phyloP scores from a whole-genome alignment of 2,329 filamentous ascomycete genomes.

The Sclerotinia borealis region DNA sequence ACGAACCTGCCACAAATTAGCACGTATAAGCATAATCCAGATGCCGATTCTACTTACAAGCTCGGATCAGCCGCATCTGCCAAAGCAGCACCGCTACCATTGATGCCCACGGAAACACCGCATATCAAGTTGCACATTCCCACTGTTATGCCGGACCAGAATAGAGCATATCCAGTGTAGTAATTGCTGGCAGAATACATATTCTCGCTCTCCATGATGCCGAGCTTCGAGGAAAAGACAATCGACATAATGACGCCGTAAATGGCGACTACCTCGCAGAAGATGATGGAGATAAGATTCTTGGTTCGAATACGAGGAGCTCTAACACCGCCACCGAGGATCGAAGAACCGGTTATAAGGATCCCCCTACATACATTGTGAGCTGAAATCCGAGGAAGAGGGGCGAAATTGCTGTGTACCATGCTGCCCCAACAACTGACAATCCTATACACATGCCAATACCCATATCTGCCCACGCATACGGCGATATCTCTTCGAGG shows the following conservation, averaged over 20 bases:
- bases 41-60: constrained; percentile 57
- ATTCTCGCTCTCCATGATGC: constrained; percentile 54
- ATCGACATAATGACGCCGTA: constrained; percentile 99
- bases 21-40: background rate
- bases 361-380: constrained; percentile 67
- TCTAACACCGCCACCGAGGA: constrained; percentile 92
- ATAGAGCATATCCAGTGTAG: constrained; percentile 92
- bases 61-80: constrained; percentile 90
- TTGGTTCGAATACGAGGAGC: constrained; percentile 97
- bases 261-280: constrained; percentile 99
- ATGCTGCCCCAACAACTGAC: constrained; percentile 94
- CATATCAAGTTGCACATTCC: constrained; percentile 95
- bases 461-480: constrained; percentile 85
- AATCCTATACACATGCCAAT: constrained; percentile 93
- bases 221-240: constrained; percentile 88
- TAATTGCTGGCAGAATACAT: constrained; percentile 73
- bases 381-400: constrained; percentile 6
- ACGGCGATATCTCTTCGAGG: constrained; percentile 88
- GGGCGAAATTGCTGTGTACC: constrained; percentile 48
- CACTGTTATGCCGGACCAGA: constrained; percentile 93
- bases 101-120: constrained; percentile 94
- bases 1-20: constrained; percentile 63
- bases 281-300: constrained; percentile 99
- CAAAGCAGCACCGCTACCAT: constrained; percentile 91
- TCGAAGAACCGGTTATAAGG: constrained; percentile 96